Conservation (phyloP, 805 yeast species). For the Candida patagonica region DNA sequence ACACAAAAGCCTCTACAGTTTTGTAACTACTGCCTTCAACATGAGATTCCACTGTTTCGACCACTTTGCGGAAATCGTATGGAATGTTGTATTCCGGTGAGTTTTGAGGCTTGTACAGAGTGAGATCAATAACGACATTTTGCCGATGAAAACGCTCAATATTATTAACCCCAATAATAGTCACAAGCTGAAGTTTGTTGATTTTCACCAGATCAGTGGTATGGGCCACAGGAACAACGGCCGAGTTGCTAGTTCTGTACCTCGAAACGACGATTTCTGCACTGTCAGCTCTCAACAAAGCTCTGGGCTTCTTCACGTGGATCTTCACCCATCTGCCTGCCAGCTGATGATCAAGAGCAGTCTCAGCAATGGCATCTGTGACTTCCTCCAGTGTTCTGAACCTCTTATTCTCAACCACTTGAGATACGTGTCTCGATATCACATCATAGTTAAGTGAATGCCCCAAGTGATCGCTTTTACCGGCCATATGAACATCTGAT, state of each 20-base stretch:
- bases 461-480: slow-evolving; percentile 69
- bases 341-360: slow-evolving; percentile 34
- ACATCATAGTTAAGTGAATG: slow-evolving; percentile 86
- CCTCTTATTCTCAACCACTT: slow-evolving; percentile 37
- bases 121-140: slow-evolving; percentile 51
- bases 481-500: slow-evolving; percentile 66
- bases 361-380: slow-evolving; percentile 39
- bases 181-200: slow-evolving; percentile 46
- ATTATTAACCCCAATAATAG: slow-evolving; percentile 89
- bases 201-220: slow-evolving; percentile 33
- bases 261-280: slow-evolving; percentile 36
- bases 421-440: slow-evolving; percentile 55
- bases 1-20: slow-evolving; percentile 88
- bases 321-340: slow-evolving; percentile 40
- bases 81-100: slow-evolving; percentile 11
- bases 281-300: slow-evolving; percentile 49
- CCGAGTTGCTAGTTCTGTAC: slow-evolving; percentile 17
- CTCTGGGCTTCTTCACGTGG: slow-evolving; percentile 39
- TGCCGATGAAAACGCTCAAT: slow-evolving; percentile 81
- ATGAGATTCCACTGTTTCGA: slow-evolving; percentile 43
- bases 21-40: slow-evolving; percentile 77
- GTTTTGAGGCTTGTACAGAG: slow-evolving; percentile 33
- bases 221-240: slow-evolving; percentile 10
- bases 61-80: slow-evolving; percentile 34
- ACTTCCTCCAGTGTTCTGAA: slow-evolving; percentile 32